phyloP scores from a whole-genome alignment of 495 filamentous ascomycete genomes.

The Penicillium goetzii region DNA sequence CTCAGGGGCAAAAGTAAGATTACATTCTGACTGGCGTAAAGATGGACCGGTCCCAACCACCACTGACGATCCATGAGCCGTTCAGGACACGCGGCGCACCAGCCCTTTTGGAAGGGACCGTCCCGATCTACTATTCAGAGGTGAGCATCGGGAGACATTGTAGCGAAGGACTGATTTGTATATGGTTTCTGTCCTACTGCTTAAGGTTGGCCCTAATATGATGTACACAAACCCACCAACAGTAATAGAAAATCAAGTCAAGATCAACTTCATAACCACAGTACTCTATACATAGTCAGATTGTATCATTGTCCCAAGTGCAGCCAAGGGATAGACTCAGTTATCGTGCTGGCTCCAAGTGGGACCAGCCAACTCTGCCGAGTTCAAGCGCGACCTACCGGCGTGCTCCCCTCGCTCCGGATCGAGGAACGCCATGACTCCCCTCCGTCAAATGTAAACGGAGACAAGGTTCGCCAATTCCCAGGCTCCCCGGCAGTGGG shows the following conservation, averaged over 20 bases:
- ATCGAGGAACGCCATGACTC: conserved; percentile 15
- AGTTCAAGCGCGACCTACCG: conserved; percentile 21
- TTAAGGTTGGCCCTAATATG: no score
- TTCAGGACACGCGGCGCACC: conserved; percentile 1
- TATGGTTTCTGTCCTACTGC: background rate
- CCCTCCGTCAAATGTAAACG: conserved; percentile 3
- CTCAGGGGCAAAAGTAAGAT: background rate
- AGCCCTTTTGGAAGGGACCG: background rate
- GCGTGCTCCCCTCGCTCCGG: conserved; percentile 9
- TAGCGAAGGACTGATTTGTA: background rate
- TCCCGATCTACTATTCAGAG: background rate
- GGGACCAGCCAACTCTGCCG: conserved; percentile 29
- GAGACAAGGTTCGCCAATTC: conserved; percentile 30
- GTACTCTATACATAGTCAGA: no score
- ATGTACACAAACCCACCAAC: no score
- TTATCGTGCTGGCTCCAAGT: conserved; percentile 16
- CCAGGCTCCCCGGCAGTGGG: conserved; percentile 25
- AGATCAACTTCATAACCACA: no score
- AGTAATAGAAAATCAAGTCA: no score
- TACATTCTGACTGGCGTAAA: conserved; percentile 10
- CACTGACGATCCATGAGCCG: background rate
- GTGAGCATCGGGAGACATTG: background rate
- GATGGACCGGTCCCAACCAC: background rate
- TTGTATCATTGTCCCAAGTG: background rate
- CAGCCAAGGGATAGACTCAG: background rate